phyloP scores from a whole-genome alignment of 176 grass and related monocot species.

The Bolboschoenus planiculmis region DNA sequence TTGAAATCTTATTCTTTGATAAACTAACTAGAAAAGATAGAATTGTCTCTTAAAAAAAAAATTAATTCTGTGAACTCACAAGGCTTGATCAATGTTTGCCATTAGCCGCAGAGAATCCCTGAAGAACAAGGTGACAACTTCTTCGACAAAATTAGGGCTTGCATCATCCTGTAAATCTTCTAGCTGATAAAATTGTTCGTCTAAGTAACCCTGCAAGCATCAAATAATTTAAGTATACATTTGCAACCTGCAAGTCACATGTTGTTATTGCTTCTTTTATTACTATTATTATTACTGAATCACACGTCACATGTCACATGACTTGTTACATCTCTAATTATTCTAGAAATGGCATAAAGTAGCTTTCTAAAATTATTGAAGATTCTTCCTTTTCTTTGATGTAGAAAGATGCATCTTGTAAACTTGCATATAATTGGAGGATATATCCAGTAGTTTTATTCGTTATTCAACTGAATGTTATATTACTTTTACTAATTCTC shows the following conservation, averaged over 20 bases:
- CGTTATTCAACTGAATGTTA: not conserved
- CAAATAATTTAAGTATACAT: constrained; percentile 8
- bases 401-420: not conserved
- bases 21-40: not conserved
- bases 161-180: constrained; percentile 94
- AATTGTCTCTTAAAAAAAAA: not conserved
- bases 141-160: constrained; percentile 93
- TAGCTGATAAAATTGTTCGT: constrained; percentile 91
- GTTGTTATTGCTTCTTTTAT: not conserved
- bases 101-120: constrained; percentile 76
- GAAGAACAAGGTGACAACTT: constrained; percentile 83
- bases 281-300: not conserved
- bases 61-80: constrained; percentile 38
- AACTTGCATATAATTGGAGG: constrained; percentile 6
- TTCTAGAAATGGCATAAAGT: constrained; percentile 15
- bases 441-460: constrained; percentile 10
- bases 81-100: constrained; percentile 77
- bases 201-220: constrained; percentile 68
- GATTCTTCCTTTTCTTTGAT: constrained; percentile 22
- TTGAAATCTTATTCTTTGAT: not conserved
- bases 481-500: not conserved
- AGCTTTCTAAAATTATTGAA: constrained; percentile 13
- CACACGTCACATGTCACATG: not conserved
- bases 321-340: not conserved
- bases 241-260: not conserved